Percentiles rank a stretch among this genome's conserved stretches.
These are phyloP conservation scores for Phialophora chinensis DNA, from an alignment of 2,329 filamentous ascomycete species.

Conservation along the genomic window DNA sequence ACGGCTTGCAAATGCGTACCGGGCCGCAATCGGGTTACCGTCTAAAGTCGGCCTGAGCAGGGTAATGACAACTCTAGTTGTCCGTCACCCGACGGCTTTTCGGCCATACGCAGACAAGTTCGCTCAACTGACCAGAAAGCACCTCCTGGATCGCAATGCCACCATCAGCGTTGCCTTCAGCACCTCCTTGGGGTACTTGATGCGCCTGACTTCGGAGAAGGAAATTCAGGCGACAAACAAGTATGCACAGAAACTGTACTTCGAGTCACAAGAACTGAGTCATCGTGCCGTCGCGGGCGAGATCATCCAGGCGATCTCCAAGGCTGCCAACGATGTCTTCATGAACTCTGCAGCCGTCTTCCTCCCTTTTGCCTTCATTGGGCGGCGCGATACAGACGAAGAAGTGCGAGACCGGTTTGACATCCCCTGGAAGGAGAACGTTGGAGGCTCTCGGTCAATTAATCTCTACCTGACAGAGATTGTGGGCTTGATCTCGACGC, in stretches of 20 bases:
- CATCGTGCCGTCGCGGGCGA: slow-evolving; percentile 79
- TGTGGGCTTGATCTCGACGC: slow-evolving; percentile 66
- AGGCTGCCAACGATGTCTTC: slow-evolving; percentile 88
- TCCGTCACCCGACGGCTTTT: slow-evolving; percentile 77
- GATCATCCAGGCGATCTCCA: slow-evolving; percentile 80
- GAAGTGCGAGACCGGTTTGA: slow-evolving; percentile 79
- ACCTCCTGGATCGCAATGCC: slow-evolving; percentile 88
- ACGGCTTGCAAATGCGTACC: slow-evolving; percentile 77
- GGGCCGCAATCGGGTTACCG: slow-evolving; percentile 84
- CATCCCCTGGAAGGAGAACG: slow-evolving; percentile 88
- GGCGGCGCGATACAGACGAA: slow-evolving; percentile 81
- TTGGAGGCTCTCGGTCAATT: slow-evolving; percentile 81
- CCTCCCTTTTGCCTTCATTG: slow-evolving; percentile 86
- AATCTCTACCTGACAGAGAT: slow-evolving; percentile 86
- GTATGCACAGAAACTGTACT: slow-evolving; percentile 73
- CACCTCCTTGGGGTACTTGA: slow-evolving; percentile 81
- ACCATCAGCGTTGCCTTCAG: slow-evolving; percentile 91
- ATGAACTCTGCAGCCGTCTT: slow-evolving; percentile 74
- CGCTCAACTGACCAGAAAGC: slow-evolving; percentile 77
- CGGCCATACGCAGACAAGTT: slow-evolving; percentile 76
- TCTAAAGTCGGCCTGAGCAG: slow-evolving; percentile 91
- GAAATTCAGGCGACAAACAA: slow-evolving; percentile 61
- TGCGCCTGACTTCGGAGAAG: slow-evolving; percentile 67
- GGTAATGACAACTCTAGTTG: slow-evolving; percentile 82
- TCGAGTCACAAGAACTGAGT: slow-evolving; percentile 77